Conservation (phyloP, 2,329 filamentous ascomycete species). For the Dactylonectria macrodidyma region DNA sequence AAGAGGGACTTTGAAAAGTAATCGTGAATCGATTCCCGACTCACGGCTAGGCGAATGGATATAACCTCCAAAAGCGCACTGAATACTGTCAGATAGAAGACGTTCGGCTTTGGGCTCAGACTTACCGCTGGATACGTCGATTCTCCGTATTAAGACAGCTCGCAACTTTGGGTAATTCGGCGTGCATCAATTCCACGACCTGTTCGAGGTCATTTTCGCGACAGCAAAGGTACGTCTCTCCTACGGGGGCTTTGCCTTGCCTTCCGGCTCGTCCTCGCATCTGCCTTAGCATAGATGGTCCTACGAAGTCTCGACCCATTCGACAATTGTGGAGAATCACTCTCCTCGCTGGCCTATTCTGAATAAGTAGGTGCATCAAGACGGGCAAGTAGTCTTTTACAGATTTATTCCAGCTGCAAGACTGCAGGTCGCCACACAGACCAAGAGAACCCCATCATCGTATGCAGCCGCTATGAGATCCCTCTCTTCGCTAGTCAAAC, state of each 20-base stretch:
- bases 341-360: slow-evolving; percentile 70
- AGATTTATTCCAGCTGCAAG: slow-evolving; percentile 88
- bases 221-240: slow-evolving; percentile 85
- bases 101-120: background rate
- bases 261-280: slow-evolving; percentile 85
- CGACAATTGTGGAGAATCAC: slow-evolving; percentile 83
- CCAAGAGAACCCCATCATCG: slow-evolving; percentile 76
- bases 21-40: slow-evolving; percentile 74
- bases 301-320: slow-evolving; percentile 84
- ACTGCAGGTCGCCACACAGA: slow-evolving; percentile 84
- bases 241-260: slow-evolving; percentile 83
- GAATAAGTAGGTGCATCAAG: slow-evolving; percentile 27
- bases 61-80: slow-evolving; percentile 82
- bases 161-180: slow-evolving; percentile 78
- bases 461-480: slow-evolving; percentile 81
- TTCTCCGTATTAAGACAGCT: slow-evolving; percentile 80
- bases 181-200: slow-evolving; percentile 79
- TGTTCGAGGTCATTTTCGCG: slow-evolving; percentile 77
- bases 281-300: slow-evolving; percentile 83
- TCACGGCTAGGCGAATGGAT: slow-evolving; percentile 77
- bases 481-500: slow-evolving; percentile 81
- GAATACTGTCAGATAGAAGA: slow-evolving; percentile 32
- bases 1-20: slow-evolving; percentile 79
- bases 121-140: slow-evolving; percentile 75
- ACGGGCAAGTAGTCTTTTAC: slow-evolving; percentile 42